Evolutionary conservation across 2,329 filamentous ascomycete genomes (phyloP).

Genomic region (Lizonia empirigonia): DNA sequence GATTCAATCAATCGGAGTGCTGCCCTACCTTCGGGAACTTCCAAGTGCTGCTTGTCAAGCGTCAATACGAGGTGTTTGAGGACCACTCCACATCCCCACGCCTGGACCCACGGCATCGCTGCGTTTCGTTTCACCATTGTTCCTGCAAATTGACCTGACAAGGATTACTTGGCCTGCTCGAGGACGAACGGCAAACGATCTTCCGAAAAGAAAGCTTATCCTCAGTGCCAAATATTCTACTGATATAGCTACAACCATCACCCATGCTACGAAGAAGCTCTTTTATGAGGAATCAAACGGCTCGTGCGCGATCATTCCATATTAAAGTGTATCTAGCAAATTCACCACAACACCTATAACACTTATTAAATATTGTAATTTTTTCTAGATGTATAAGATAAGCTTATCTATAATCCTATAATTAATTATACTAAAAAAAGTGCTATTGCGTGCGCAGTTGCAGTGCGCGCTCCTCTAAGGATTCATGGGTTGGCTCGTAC

Average conservation of each 20-base stretch:
- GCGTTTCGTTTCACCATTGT: conserved; percentile 29
- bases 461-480: too few relatives aligned
- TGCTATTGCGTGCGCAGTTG: too few relatives aligned
- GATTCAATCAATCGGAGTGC: conserved; percentile 30
- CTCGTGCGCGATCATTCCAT: too few relatives aligned
- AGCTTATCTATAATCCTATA: too few relatives aligned
- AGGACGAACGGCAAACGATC: conserved; percentile 15
- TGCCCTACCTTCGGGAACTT: background rate
- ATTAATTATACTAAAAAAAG: too few relatives aligned
- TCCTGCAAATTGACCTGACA: conserved; percentile 20
- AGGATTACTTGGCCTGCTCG: conserved; percentile 12
- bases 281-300: too few relatives aligned
- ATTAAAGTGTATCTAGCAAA: too few relatives aligned
- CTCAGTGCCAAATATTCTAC: background rate
- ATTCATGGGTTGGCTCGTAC: too few relatives aligned
- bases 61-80: conserved; percentile 5
- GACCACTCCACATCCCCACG: conserved; percentile 14
- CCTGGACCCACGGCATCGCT: conserved; percentile 13
- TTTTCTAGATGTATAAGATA: too few relatives aligned
- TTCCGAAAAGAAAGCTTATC: conserved; percentile 19
- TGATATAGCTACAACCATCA: conserved; percentile 16
- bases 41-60: background rate
- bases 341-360: too few relatives aligned
- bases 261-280: too few relatives aligned
- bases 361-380: too few relatives aligned